Base-by-base conservation (phyloP, 345 rosid genomes). In the Passiflora organensis region DNA sequence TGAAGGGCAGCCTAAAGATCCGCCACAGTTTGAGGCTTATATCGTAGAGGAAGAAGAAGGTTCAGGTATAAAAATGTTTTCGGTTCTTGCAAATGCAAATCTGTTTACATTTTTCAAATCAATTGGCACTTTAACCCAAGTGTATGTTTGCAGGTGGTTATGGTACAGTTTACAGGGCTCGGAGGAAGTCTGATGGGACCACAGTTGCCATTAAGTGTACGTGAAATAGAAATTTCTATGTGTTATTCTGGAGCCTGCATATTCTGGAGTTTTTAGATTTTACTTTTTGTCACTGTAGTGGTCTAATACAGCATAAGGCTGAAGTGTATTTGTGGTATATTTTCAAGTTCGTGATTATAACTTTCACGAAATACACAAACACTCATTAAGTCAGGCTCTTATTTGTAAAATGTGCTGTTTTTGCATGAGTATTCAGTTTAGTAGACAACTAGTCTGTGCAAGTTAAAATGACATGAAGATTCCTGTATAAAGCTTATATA, bases 121-220 rank as follows among this genome's bases (percentile, higher is more conserved):
- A 41, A 25, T 44, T 63, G 56, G 56, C 53, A 13, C 43, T 55
- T 38, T 47, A 56, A 32, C 15, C 47, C 21, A 67, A 65, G 56
- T 62, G 48, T 28, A n/a, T 53, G 69, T 59, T 72, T 60, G 66
- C 76, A 93, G 99, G 99, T 54, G 99, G 99, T 53, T 89, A 89
- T 63, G 99, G 99, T 47, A 80, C 72, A 66, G 99, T 93, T 49
- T 93, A 86, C 63, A 80, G 85, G 65, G 97, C 96, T 41, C 58
- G 68, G 42, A 86, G 86, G 70, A 84, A 80, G 71, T 58, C 13
- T 59, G 96, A 89, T 67, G 95, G 91, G 53, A 66, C 60, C 37
- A 58, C 68, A 10, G 85, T 93, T 67, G 99, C 99, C 62, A 89
- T 93, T 68, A 93, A 93, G 82, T 86, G 99, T 93, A 81, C 21